Base-by-base conservation (phyloP, 805 yeast species). In the Wickerhamomyces mucosus region DNA sequence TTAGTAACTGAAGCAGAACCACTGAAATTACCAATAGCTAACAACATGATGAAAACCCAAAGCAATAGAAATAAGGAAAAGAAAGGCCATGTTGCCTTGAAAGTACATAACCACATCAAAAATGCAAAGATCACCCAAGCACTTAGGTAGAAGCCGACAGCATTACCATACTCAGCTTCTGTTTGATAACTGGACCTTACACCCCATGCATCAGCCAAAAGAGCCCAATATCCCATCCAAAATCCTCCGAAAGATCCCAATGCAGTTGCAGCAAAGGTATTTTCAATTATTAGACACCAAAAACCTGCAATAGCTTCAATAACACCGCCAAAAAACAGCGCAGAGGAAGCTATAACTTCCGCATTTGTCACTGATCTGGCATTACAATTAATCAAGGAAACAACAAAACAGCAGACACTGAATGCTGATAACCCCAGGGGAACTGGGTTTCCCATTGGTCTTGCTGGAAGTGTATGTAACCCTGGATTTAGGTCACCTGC, bases 221-320 rank as follows among this genome's bases (percentile, higher is more conserved):
- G 69, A 20, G 80, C 80, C 37, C 78, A 86, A 63, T 73, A 79
- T 18, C 77, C 62, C 61, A 76, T 70, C 89, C 89, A 79, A 53
- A 79, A 79, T 4, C 84, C 88, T 36, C 83, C 89, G 42, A 58
- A 62, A 5, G 65, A 51, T 21, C 61, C 56, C 36, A 61, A 49
- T 15, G 59, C 58, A 18, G 79, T 67, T 43, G 78, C 82, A 56
- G 84, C 84, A 58, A 77, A 79, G 15, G 85, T 78, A 56, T 78
- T 78, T 45, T 80, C 86, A 25, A 72, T 63, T n/a, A 78, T 74
- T 56, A 78, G 66, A 55, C 81, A 84, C 69, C 81, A 72, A 65
- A 79, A 65, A 35, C 86, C 88, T 6, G 88, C 83, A 37, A 78
- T 58, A 35, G 76, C 58, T 55, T 78, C 86, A 36, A 79, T 68